phyloP scores from a whole-genome alignment of 805 yeast genomes.

The Metschnikowia proteae region DNA sequence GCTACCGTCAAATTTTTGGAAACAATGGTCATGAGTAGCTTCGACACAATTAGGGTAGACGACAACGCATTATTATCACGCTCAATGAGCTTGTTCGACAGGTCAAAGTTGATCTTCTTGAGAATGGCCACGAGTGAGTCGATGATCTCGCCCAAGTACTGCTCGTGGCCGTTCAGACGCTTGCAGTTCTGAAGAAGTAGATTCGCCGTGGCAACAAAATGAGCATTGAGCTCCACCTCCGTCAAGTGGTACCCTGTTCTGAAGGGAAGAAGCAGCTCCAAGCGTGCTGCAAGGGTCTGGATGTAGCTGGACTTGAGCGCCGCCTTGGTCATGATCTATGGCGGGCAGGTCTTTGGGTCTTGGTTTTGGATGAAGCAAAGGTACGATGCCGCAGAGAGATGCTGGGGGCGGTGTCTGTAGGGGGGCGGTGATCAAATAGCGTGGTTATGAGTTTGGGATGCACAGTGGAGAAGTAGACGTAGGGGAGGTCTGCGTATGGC shows the following conservation, averaged over 20 bases:
- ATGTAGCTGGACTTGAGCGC: slow-evolving; percentile 13
- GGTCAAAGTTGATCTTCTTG: slow-evolving; percentile 17
- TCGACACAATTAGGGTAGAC: slow-evolving; percentile 31
- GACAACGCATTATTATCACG: slow-evolving; percentile 29
- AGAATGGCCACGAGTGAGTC: slow-evolving; percentile 24
- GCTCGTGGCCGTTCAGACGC: slow-evolving; percentile 10
- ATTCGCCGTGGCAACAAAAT: slow-evolving; percentile 30
- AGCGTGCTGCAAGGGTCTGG: slow-evolving; percentile 18
- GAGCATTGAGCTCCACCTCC: slow-evolving; percentile 42
- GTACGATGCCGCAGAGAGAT: not conserved
- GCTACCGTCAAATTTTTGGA: slow-evolving; percentile 27
- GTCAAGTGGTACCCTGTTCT: slow-evolving; percentile 36
- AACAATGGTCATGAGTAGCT: slow-evolving; percentile 28
- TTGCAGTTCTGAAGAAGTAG: slow-evolving; percentile 22
- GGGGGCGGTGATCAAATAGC: not conserved
- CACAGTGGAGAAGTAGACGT: not conserved
- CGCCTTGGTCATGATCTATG: slow-evolving; percentile 2
- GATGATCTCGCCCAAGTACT: slow-evolving; percentile 19
- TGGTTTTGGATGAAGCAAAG: not conserved
- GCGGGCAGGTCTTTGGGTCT: not conserved
- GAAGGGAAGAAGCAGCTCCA: slow-evolving; percentile 35
- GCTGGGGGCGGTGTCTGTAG: not conserved
- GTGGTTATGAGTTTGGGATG: not conserved
- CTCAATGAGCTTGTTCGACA: slow-evolving; percentile 21
- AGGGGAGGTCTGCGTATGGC: not conserved